Base-by-base conservation (phyloP, 441 rosid genomes). In the Pelargonium citronellum region DNA sequence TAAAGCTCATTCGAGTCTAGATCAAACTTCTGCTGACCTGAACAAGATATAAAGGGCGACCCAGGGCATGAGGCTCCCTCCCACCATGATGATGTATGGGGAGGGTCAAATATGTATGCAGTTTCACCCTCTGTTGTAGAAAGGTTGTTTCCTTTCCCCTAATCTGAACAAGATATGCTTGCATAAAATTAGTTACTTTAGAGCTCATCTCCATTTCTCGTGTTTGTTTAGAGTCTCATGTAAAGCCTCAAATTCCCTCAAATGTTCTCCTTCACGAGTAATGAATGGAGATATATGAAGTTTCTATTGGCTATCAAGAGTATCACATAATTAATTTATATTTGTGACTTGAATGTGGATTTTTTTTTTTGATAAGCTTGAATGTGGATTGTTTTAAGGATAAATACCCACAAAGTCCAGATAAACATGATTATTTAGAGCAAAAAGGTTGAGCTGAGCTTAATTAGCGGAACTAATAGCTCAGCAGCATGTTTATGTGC, bases 261-360 rank as follows among this genome's bases (percentile, higher is more conserved):
- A 58, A 22, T 58, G 22, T 4, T 19, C 13, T 55, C 20, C 61
- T 58, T 22, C 20, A 9, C 34, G 11, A 58, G 30, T 58, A 19
- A 58, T 22, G 27, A 58, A 9, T 19, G 11, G 64, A 58, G 20
- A 58, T 57, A 19, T 58, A 22, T 20, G 64, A 58, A 58, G 8
- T 58, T 22, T 58, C 34, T 58, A 20, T 19, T 19, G 64, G 34
- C 64, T 58, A 58, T 58, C 64, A 20, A 58, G 64, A 27, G 34
- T 11, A 17, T 58, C 64, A 58, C 7, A 55, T 19, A 7, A 58
- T 58, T 58, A 58, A 58, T 5, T 20, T 17, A 58, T 58, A 58
- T 22, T 11, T 58, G 9, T 58, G 64, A 19, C 34, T 27, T 17
- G 34, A 58, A 22, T 58, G 43, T 12, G 8, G 58, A 67, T 17